phyloP scores from a whole-genome alignment of 179 eudicot species.

The Carnegiea gigantea region DNA sequence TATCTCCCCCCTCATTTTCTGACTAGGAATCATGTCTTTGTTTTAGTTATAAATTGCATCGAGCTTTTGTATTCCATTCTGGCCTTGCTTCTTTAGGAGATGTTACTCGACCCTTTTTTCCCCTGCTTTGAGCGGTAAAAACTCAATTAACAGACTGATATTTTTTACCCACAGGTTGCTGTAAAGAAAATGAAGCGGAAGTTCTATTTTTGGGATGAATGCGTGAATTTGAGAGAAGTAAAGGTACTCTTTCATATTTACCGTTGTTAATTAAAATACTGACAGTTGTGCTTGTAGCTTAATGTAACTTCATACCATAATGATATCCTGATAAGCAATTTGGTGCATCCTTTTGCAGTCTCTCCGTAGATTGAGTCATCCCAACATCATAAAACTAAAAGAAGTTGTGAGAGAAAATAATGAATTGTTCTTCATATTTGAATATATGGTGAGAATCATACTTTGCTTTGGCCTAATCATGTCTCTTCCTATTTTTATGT shows the following conservation, averaged over 20 bases:
- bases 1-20: not conserved
- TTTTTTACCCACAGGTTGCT: conserved; percentile 62
- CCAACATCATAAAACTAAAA: conserved; percentile 91
- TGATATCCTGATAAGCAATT: conserved; percentile 12
- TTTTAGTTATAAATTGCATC: not conserved
- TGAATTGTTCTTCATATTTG: conserved; percentile 88
- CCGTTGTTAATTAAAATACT: not conserved
- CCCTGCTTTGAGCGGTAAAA: not conserved
- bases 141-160: not conserved
- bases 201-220: conserved; percentile 88
- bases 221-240: conserved; percentile 86
- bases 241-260: conserved; percentile 51
- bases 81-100: not conserved
- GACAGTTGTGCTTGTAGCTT: conserved; percentile 1
- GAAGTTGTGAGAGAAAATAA: conserved; percentile 87
- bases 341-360: conserved; percentile 49
- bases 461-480: not conserved
- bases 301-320: not conserved
- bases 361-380: conserved; percentile 82
- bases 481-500: not conserved
- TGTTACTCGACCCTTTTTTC: not conserved
- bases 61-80: not conserved
- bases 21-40: not conserved
- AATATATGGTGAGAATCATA: conserved; percentile 69
- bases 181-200: conserved; percentile 97